Percentiles rank a stretch among this genome's conserved stretches.
Evolutionary conservation across 495 filamentous ascomycete genomes (phyloP).

Genomic region (Aspergillus wentii): DNA sequence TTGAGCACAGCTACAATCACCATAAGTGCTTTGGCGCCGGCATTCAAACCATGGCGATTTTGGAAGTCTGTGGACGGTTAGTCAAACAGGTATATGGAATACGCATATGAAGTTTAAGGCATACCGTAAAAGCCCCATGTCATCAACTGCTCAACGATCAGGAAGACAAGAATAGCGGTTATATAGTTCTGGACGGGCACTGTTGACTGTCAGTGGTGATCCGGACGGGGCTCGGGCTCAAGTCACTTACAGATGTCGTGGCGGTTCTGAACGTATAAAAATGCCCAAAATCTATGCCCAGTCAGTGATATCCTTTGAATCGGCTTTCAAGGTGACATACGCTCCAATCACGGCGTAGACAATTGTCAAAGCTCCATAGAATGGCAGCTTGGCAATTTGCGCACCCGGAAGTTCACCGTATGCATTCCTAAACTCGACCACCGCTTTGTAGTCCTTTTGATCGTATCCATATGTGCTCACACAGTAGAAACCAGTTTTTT

Average conservation of each 20-base stretch:
- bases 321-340: conserved; percentile 33
- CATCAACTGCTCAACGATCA: conserved; percentile 92
- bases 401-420: conserved; percentile 94
- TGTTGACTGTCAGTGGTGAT: conserved; percentile 36
- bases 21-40: conserved; percentile 76
- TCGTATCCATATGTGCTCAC: conserved; percentile 70
- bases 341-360: conserved; percentile 83
- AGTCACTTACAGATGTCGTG: conserved; percentile 71
- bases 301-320: conserved; percentile 14
- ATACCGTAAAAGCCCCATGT: conserved; percentile 92
- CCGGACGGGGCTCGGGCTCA: not conserved
- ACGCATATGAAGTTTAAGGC: conserved; percentile 1
- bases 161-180: conserved; percentile 91
- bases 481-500: conserved; percentile 94
- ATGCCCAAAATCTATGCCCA: conserved; percentile 74
- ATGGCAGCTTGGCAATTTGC: conserved; percentile 95
- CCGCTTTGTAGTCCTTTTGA: conserved; percentile 61
- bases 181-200: conserved; percentile 99
- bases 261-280: conserved; percentile 92
- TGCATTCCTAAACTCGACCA: conserved; percentile 89
- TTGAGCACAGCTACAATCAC: conserved; percentile 87
- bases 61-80: conserved; percentile 62
- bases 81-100: not conserved
- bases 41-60: conserved; percentile 81
- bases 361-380: conserved; percentile 93